phyloP scores from a whole-genome alignment of 2,329 filamentous ascomycete species.

The Rutstroemia sp. region DNA sequence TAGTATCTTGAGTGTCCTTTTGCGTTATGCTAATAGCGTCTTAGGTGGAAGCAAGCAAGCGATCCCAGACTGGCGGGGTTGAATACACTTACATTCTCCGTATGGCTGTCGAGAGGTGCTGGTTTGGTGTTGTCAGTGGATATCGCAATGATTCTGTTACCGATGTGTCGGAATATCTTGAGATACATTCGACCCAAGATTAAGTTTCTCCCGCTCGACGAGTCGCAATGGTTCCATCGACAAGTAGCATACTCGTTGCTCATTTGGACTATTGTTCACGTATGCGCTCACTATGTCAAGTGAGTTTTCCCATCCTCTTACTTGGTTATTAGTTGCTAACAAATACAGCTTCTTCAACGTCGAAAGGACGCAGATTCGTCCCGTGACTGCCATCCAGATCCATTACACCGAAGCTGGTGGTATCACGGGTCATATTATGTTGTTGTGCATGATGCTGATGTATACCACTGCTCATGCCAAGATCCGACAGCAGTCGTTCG shows the following conservation, averaged over 20 bases:
- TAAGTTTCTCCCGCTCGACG: constrained; percentile 84
- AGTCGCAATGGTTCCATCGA: constrained; percentile 94
- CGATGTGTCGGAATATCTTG: constrained; percentile 89
- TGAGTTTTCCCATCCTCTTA: constrained; percentile 37
- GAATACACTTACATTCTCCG: constrained; percentile 77
- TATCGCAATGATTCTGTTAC: constrained; percentile 78
- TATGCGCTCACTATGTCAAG: constrained; percentile 87
- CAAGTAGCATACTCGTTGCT: constrained; percentile 88
- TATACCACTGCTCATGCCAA: constrained; percentile 91
- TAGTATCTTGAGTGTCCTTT: neutral
- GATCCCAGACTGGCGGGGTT: constrained; percentile 66
- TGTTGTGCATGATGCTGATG: constrained; percentile 98
- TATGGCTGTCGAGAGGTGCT: constrained; percentile 94
- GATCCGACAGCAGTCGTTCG: constrained; percentile 94
- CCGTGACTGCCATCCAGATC: constrained; percentile 75
- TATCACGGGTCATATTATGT: constrained; percentile 94
- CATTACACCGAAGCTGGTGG: constrained; percentile 86
- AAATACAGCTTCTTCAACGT: constrained; percentile 80
- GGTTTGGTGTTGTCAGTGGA: constrained; percentile 81
- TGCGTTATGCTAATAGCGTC: neutral
- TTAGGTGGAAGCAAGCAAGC: constrained; percentile 68
- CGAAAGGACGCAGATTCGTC: constrained; percentile 75
- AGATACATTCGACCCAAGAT: constrained; percentile 80
- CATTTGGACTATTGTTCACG: constrained; percentile 73
- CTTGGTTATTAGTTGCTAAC: constrained; percentile 10